Evolutionary conservation across 2,329 filamentous ascomycete species (phyloP).

Genomic region (Dothistroma pini): DNA sequence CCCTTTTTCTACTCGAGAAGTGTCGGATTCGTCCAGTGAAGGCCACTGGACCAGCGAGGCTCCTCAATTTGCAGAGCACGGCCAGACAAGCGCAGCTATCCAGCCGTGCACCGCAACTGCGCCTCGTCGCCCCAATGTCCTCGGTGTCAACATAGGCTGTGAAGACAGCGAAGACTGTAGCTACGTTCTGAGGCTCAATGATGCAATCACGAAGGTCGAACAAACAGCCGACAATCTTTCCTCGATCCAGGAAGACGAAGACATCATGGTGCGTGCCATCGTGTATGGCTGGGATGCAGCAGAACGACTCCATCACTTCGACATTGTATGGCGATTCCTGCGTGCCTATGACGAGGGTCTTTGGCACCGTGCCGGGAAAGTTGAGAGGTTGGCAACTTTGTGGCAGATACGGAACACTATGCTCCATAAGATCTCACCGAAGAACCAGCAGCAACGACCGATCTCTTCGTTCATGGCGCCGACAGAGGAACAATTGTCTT

Average conservation of each 20-base stretch:
- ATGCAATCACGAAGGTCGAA: constrained; percentile 19
- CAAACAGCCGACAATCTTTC: constrained; percentile 20
- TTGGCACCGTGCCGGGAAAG: constrained; percentile 19
- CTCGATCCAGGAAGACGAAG: constrained; percentile 16
- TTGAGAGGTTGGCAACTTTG: constrained; percentile 18
- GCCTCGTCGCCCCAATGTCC: constrained; percentile 20
- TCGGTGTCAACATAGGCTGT: constrained; percentile 20
- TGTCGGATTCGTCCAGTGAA: constrained; percentile 15
- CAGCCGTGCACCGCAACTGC: constrained; percentile 3
- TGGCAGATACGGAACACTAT: constrained; percentile 22
- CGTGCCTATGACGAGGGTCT: constrained; percentile 23
- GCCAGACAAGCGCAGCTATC: neutral
- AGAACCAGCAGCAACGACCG: constrained; percentile 18
- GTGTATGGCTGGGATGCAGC: constrained; percentile 21
- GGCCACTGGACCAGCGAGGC: constrained; percentile 18
- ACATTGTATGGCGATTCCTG: constrained; percentile 24
- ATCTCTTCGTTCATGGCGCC: constrained; percentile 16
- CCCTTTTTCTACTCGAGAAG: constrained; percentile 9
- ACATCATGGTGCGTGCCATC: constrained; percentile 23
- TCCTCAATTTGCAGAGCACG: neutral
- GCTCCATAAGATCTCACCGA: constrained; percentile 23
- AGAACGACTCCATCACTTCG: constrained; percentile 23
- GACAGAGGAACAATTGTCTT: constrained; percentile 13
- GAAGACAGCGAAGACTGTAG: constrained; percentile 19
- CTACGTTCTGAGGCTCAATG: constrained; percentile 21